Evolutionary conservation across 352 stramenopile species (phyloP).

Genomic region (Globisporangium paddicum): DNA sequence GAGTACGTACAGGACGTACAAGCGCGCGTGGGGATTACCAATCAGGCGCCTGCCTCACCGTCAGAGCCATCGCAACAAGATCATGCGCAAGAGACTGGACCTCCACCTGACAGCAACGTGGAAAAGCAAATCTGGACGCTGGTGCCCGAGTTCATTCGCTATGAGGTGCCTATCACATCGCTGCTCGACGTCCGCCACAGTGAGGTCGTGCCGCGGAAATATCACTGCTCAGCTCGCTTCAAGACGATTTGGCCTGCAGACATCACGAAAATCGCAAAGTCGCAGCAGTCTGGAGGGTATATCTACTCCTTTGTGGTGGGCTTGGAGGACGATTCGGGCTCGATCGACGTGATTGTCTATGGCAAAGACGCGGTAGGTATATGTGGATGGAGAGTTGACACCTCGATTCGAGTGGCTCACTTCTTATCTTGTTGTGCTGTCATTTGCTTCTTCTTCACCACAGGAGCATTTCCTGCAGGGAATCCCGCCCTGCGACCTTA

Average conservation of each 20-base stretch:
- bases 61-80: not conserved
- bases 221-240: slow-evolving; percentile 51
- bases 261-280: slow-evolving; percentile 47
- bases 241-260: slow-evolving; percentile 40
- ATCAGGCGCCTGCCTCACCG: not conserved
- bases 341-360: slow-evolving; percentile 64
- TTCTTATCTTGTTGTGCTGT: slow-evolving; percentile 4
- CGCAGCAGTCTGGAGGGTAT: slow-evolving; percentile 24
- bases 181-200: slow-evolving; percentile 29
- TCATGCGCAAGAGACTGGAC: not conserved
- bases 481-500: slow-evolving; percentile 63
- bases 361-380: slow-evolving; percentile 60
- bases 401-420: not conserved
- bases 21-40: slow-evolving; percentile 15
- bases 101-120: not conserved
- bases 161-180: slow-evolving; percentile 39
- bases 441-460: not conserved
- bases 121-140: slow-evolving; percentile 21
- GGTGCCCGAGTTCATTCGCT: slow-evolving; percentile 40
- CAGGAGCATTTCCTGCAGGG: slow-evolving; percentile 70
- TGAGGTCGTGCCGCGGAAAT: slow-evolving; percentile 47
- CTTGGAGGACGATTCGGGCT: slow-evolving; percentile 40
- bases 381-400: not conserved
- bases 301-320: slow-evolving; percentile 68
- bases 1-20: slow-evolving; percentile 43